phyloP scores from a whole-genome alignment of 495 filamentous ascomycete genomes.

The Aspergillus ostianus region DNA sequence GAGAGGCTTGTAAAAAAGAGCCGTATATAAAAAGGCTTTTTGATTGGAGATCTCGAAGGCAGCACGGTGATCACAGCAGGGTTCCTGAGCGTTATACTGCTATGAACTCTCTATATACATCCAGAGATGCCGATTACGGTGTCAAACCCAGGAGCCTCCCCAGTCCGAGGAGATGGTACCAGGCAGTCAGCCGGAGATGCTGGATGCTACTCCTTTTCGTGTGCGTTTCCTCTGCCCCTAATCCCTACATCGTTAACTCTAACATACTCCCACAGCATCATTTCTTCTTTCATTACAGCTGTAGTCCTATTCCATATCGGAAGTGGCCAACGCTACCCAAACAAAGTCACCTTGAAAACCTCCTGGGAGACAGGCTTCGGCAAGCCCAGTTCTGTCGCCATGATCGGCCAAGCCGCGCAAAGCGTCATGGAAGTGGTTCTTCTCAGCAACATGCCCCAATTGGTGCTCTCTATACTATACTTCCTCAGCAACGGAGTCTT shows the following conservation, averaged over 20 bases:
- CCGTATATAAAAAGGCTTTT: neutral
- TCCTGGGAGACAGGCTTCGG: neutral
- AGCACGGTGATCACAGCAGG: neutral
- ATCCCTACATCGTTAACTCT: neutral
- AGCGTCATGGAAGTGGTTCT: constrained; percentile 6
- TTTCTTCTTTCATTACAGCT: neutral
- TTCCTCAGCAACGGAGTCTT: constrained; percentile 33
- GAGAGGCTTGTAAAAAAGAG: neutral
- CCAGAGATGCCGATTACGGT: neutral
- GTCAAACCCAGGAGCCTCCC: no score
- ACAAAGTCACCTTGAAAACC: neutral
- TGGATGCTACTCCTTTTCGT: neutral
- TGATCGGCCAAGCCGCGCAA: neutral
- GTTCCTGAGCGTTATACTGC: neutral
- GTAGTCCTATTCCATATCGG: neutral
- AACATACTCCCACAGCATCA: neutral
- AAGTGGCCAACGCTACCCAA: neutral
- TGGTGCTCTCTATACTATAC: constrained; percentile 40
- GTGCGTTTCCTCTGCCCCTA: neutral
- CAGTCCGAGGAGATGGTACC: neutral
- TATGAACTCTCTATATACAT: neutral
- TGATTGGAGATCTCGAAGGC: neutral
- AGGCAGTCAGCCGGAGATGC: neutral
- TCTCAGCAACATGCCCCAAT: constrained; percentile 21
- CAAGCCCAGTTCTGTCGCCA: neutral